phyloP scores from a whole-genome alignment of 768 basidiomycete species.

The Tricholoma terreum region DNA sequence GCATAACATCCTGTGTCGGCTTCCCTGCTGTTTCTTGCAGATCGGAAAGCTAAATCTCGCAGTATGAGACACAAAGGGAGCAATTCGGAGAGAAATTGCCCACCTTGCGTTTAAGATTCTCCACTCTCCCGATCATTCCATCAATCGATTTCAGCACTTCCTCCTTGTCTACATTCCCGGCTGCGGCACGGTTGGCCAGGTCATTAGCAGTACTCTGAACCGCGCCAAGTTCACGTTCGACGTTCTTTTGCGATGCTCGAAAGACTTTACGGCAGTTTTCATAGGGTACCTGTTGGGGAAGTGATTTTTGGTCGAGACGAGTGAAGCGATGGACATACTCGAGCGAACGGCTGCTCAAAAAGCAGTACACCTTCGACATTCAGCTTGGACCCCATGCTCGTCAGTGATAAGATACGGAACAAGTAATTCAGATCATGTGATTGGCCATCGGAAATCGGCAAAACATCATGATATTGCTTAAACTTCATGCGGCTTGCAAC shows the following conservation, averaged over 20 bases:
- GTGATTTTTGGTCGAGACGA: background rate
- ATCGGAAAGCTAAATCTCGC: conserved; percentile 38
- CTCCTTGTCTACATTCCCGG: conserved; percentile 38
- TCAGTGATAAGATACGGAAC: no score
- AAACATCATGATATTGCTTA: no score
- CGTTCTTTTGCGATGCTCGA: conserved; percentile 72
- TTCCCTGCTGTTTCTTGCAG: conserved; percentile 46
- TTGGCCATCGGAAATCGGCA: background rate
- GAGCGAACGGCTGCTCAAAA: conserved; percentile 81
- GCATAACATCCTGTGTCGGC: conserved; percentile 70
- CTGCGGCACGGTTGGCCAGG: conserved; percentile 45
- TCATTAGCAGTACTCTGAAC: conserved; percentile 59
- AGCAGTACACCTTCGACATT: conserved; percentile 73
- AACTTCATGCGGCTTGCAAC: no score
- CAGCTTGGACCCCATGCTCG: conserved; percentile 48
- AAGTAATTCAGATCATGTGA: background rate
- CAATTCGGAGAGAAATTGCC: conserved; percentile 10
- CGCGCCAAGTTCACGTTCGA: conserved; percentile 73
- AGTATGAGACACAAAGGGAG: conserved; percentile 1
- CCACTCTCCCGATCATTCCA: conserved; percentile 70
- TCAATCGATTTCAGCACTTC: conserved; percentile 65
- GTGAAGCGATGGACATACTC: conserved; percentile 40
- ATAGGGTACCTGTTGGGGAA: conserved; percentile 66
- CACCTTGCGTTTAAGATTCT: conserved; percentile 88
- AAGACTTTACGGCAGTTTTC: conserved; percentile 90